Base-by-base conservation (phyloP, 306 rosid genomes). In the Betula pendula region DNA sequence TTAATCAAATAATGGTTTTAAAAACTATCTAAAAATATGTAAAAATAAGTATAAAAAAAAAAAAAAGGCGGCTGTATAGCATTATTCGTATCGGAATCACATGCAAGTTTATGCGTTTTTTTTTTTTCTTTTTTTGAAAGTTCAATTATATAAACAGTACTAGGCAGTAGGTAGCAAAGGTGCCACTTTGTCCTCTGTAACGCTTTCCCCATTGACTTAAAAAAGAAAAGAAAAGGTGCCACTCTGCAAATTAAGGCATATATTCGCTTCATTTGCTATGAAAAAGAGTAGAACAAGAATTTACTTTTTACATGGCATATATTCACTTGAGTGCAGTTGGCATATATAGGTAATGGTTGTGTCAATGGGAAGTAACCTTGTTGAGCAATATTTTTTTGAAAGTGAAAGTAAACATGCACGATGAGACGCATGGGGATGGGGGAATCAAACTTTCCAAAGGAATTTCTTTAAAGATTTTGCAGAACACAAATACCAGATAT, bases 71-170 rank as follows among this genome's bases (percentile, higher is more conserved):
- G n/a, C n/a, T n/a, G n/a, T n/a, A n/a, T n/a, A n/a, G n/a, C n/a
- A n/a, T n/a, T n/a, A n/a, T n/a, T n/a, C n/a, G n/a, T n/a, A n/a
- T n/a, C n/a, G 91, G 85, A 53, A 88, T 83, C 38, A 88, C 91
- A 89, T 88, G 73, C 70, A 81, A 24, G 29, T 51, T 43, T 22
- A 68, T 68, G 65, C 33, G 40, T 35, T 35, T 35, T 48, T 58
- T 42, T 68, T 1, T 33, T 3, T 2, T 35, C 5, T 35, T 22
- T 2, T 15, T 43, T 68, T 8, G n/a, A 12, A 42, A 11, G 25
- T 58, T 22, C 6, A 58, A 58, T 12, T n/a, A n/a, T n/a, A n/a
- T 25, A 25, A 68, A 42, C 20, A 68, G 52, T 35, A n/a, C n/a
- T 35, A 20, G 33, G 11, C 31, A 63, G 22, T 38, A 68, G 10